Base-by-base conservation (phyloP, 1,284 basidiomycete species). In the Ceratobasidium sp. region DNA sequence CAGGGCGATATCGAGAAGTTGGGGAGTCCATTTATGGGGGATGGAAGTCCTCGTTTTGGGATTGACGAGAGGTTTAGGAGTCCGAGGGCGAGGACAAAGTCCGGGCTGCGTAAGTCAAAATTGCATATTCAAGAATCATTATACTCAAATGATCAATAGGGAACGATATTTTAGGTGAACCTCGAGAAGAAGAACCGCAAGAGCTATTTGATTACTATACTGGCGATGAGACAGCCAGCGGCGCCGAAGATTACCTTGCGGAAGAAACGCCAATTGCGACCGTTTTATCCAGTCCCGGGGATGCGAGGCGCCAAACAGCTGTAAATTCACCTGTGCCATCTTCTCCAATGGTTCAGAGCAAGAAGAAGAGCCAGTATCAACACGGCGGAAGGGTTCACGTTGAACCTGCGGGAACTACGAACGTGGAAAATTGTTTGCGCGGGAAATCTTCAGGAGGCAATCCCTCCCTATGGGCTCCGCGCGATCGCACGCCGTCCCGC, bases 21-120 rank as follows among this genome's bases (percentile, higher is more conserved):
- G 16, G 71, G 71, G 33, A 75, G 71, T 20, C 71, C 71, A 20
- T 75, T 75, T 30, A 75, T 75, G 71, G 71, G 71, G 20, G 71
- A 75, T 65, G 71, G 71, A 3, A 75, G 71, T n/a, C 71, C 71
- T 64, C 59, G 71, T 1, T 75, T 75, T 65, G 71, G 71, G 18
- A 75, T 75, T 35, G 71, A 75, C 30, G 71, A 75, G 71, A 60
- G 71, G 38, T 75, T 75, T 30, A 75, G 60, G 60, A 75, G 71
- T 55, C 71, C 71, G 6, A 64, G 20, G n/a, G 20, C 44, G 27
- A 64, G 59, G 48, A 35, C 59, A n/a, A 75, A 65, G 33, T 75
- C 71, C 10, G 71, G 71, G 20, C 38, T 75, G 38, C 44, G 71
- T 75, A 55, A 50, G 71, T 75, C 18, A 16, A 35, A 57, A 73